A percentile compares a stretch with the other conserved stretches of the same genome.
These are phyloP conservation scores for Zymoseptoria tritici DNA, from an alignment of 2,329 filamentous ascomycete species.

Conservation along the genomic window DNA sequence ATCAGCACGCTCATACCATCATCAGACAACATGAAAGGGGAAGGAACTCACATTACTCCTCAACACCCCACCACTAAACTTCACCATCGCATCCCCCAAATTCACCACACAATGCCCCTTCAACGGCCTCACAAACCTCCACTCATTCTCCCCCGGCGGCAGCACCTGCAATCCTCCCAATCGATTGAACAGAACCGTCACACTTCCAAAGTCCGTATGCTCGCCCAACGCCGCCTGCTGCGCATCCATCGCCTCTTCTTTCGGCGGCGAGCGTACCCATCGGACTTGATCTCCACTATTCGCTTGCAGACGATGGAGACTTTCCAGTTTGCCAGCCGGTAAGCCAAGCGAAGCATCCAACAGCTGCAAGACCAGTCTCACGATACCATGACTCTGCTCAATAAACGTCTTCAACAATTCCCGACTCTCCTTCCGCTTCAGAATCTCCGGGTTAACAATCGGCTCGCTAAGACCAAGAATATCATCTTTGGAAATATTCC, in stretches of 20 bases:
- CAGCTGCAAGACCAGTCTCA: constrained; percentile 38
- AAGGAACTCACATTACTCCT: constrained; percentile 17
- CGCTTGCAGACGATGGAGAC: constrained; percentile 40
- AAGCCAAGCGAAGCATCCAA: constrained; percentile 41
- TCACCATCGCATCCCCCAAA: constrained; percentile 42
- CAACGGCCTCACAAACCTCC: constrained; percentile 48
- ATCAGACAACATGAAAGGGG: neutral
- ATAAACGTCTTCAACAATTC: constrained; percentile 39
- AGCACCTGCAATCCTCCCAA: constrained; percentile 50
- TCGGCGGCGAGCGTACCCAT: constrained; percentile 43
- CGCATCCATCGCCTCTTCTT: constrained; percentile 35
- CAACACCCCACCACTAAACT: constrained; percentile 35
- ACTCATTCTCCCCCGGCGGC: constrained; percentile 32
- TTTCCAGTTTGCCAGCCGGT: constrained; percentile 34
- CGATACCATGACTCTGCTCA: constrained; percentile 37
- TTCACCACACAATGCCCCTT: constrained; percentile 43
- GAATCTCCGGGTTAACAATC: constrained; percentile 37
- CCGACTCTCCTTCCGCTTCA: constrained; percentile 32
- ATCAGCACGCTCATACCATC: neutral
- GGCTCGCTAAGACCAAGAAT: constrained; percentile 34
- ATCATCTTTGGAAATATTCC: constrained; percentile 50
- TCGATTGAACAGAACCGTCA: constrained; percentile 51
- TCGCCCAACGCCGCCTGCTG: constrained; percentile 40
- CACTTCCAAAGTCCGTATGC: constrained; percentile 51
- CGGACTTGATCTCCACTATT: constrained; percentile 49